Base-by-base conservation (phyloP, 2,329 filamentous ascomycete species). In the Hymenoscyphus repandus region DNA sequence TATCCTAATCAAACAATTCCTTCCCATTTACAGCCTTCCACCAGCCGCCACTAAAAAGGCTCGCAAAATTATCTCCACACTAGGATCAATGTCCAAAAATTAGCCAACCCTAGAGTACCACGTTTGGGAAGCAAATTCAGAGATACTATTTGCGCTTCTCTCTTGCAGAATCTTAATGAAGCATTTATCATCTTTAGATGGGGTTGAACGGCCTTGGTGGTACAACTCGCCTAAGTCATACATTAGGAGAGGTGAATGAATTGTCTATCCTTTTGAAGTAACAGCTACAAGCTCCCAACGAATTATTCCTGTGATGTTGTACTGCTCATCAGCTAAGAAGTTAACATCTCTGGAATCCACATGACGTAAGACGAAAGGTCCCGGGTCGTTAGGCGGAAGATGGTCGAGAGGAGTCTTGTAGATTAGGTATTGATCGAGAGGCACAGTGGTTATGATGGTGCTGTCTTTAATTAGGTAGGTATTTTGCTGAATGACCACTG, bases 341-440 rank as follows among this genome's bases (percentile, higher is more conserved):
- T 45, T 32, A 6, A 13, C 30, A 9, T 33, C 43, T 18, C 31
- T 45, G n/a, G 13, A 32, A 33, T 45, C 43, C 9, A 33, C 13
- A 36, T 45, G 43, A 10, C 31, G 30, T 27, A 45, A 30, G 31
- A 33, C 34, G 13, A 45, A 45, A 13, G 43, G 43, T 5, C 30
- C 30, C 22, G 39, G 34, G 4, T 42, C 34, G 15, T 43, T 56
- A 37, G 44, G 38, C 34, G 43, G 43, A 27, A 45, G 43, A 36
- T 5, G 18, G 43, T 45, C 30, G 20, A 45, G 34, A 15, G 45
- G 32, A 37, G 31, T 50, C 33, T 30, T 44, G 18, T 50, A 50
- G 20, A 50, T 40, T 30, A 50, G 47, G 33, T 50, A 50, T 39
- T 37, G 32, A 39, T 50, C 42, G 30, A 45, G 20, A 38, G 47